Percentiles rank a stretch among this genome's conserved stretches.
Evolutionary conservation across 2,329 filamentous ascomycete species (phyloP).

Genomic region (Elsinoe arachidis): DNA sequence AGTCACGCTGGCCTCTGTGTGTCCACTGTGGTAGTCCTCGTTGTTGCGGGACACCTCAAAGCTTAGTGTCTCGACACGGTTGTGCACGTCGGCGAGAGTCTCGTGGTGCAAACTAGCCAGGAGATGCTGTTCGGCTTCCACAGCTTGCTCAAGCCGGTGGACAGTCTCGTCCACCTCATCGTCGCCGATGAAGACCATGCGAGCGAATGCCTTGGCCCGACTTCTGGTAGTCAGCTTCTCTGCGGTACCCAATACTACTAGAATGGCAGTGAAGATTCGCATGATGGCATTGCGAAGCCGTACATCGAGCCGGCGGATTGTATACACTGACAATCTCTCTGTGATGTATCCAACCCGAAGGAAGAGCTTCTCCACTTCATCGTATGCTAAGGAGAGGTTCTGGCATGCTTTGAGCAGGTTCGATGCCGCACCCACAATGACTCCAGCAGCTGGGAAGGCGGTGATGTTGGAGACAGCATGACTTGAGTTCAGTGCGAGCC

Average conservation of each 20-base stretch:
- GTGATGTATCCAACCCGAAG: background rate
- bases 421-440: background rate
- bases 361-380: background rate
- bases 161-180: background rate
- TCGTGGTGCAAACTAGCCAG: background rate
- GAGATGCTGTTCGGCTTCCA: background rate
- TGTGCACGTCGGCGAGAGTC: background rate
- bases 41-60: background rate
- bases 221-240: background rate
- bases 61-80: background rate
- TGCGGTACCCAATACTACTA: background rate
- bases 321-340: background rate
- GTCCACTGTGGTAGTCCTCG: background rate
- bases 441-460: background rate
- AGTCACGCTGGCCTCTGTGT: background rate
- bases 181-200: background rate
- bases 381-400: background rate
- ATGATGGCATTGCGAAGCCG: background rate
- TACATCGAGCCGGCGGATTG: background rate
- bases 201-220: background rate
- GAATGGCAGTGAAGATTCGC: background rate
- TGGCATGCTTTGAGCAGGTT: conserved; percentile 1
- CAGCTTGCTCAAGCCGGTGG: background rate
- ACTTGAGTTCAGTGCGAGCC: background rate
- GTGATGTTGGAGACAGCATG: background rate